These are phyloP conservation scores for Amphirosellinia nigrospora DNA, from an alignment of 495 filamentous ascomycete genomes.

Conservation along the genomic window DNA sequence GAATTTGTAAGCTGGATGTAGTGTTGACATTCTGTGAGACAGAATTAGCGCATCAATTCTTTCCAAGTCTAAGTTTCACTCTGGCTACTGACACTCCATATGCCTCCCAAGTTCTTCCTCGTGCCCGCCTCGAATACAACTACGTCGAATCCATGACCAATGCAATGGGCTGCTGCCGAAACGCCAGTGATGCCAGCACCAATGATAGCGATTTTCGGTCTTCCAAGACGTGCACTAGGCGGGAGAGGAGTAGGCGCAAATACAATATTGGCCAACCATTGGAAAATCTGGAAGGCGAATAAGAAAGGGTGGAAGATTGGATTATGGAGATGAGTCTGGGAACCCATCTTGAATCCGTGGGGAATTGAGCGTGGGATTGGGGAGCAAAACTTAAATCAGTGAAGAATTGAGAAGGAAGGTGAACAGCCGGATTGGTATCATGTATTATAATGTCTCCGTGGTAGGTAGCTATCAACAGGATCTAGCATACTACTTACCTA, in stretches of 20 bases:
- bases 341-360: constrained; percentile 24
- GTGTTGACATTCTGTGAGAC: constrained; percentile 73
- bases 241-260: constrained; percentile 74
- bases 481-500: not conserved
- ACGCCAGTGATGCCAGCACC: constrained; percentile 84
- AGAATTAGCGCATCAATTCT: not conserved
- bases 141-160: constrained; percentile 87
- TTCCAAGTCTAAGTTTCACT: not conserved
- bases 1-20: constrained; percentile 81
- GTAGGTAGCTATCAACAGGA: not conserved
- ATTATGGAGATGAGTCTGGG: constrained; percentile 30
- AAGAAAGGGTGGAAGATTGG: constrained; percentile 53
- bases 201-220: constrained; percentile 79
- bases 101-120: constrained; percentile 71
- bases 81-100: constrained; percentile 72
- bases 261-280: constrained; percentile 68
- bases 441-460: not conserved
- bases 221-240: constrained; percentile 55
- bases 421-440: too few relatives aligned
- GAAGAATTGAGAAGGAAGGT: not conserved
- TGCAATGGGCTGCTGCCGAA: constrained; percentile 80
- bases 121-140: constrained; percentile 75
- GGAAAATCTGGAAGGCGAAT: constrained; percentile 69
- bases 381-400: constrained; percentile 17
- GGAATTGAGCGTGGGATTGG: not conserved